Base-by-base conservation (phyloP, 805 yeast genomes). In the Pichia cephalocereana region DNA sequence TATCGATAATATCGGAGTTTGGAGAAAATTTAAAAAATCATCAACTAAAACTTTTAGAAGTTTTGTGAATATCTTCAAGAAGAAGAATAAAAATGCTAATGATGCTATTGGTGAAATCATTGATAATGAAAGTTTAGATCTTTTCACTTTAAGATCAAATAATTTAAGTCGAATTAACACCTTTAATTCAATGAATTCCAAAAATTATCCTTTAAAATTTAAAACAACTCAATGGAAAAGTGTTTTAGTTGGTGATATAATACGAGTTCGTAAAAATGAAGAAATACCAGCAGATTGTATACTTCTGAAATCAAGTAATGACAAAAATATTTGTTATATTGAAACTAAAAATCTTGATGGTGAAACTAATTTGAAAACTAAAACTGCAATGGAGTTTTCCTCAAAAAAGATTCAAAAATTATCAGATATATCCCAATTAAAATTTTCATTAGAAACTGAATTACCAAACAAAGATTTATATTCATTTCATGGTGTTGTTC, bases 211-310 rank as follows among this genome's bases (percentile, higher is more conserved):
- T 6, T 70, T 70, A n/a, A 56, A 56, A 37, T 64, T 64, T 38
- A 50, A 50, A 26, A 58, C 56, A 26, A 52, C 51, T 15, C 60
- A 58, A 49, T 84, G 93, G 93, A 83, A 83, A 63, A 78, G 76
- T 56, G 76, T 85, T 36, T 65, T 68, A 40, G 89, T 84, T 27
- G 95, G 95, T 53, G 90, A 85, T 56, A 69, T 85, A 44, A 73
- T 85, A 27, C 70, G 90, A 57, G 72, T 85, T 27, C 77, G 82
- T 52, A 78, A 79, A 54, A 80, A 85, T 59, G 93, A 85, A 59
- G 91, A 84, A 66, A 74, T 83, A 8, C 95, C 95, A 1, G 89
- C 91, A 2, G 95, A 85, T 64, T 62, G 80, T 14, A 70, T 83
- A 43, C 63, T 84, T 34, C 59, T 85, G 8, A 71, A 88, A 6